Base-by-base conservation (phyloP, 2,329 filamentous ascomycete species). In the Neopestalotiopsis sp. region DNA sequence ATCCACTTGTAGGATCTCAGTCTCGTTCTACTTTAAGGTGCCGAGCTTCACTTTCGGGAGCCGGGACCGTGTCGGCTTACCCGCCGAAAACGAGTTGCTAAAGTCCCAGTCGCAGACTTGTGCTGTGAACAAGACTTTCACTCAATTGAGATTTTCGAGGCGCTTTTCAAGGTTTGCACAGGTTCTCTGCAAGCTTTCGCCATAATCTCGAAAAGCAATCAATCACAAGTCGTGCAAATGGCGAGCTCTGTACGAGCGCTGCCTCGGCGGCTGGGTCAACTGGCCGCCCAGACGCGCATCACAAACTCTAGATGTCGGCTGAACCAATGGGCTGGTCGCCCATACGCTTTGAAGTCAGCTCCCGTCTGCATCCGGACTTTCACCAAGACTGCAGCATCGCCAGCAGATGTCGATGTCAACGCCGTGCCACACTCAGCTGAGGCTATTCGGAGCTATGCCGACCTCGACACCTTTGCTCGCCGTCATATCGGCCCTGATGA, bases 401-500 rank as follows among this genome's bases (percentile, higher is more conserved):
- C 42, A 30, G 69, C 65, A 45, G 67, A 67, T 17, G 67, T 69
- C 49, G 67, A 72, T 63, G 68, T 72, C 20, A 72, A 74, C 56
- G 67, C 68, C 32, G 68, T 73, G 40, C 74, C 74, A 64, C 73
- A 73, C 62, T 73, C 73, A 5, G 65, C 65, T 62, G 65, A 67
- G 32, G 65, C 65, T 10, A 38, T 38, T 24, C 30, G 30, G 65
- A 52, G 13, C 28, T 78, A 76, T 72, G 70, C 74, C 45, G 73
- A 76, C 20, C 82, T 89, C 68, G 89, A 91, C 77, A 89, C 89
- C 56, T 97, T 97, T 76, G 86, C 92, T 67, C 88, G 92, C 69
- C 90, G 95, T 63, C 95, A 98, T 82, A 97, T 98, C 82, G 95
- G 95, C 1, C 94, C 94, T 3, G 90, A 91, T 65, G 86, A 91